These are phyloP conservation scores for Populus tremula DNA, from an alignment of 345 rosid genomes.

Conservation along the genomic window DNA sequence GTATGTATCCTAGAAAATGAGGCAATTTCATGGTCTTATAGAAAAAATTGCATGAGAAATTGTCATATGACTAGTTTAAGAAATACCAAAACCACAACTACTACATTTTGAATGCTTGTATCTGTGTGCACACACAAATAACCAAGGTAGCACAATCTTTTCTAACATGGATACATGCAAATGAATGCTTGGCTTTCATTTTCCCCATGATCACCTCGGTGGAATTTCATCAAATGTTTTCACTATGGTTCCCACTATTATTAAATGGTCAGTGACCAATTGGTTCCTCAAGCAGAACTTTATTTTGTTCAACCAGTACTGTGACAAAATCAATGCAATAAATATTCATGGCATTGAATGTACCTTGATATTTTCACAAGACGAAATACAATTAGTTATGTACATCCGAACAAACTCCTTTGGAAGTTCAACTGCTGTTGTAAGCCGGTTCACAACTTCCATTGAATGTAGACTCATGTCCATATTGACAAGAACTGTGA, in stretches of 20 bases:
- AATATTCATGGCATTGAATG: not conserved
- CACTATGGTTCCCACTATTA: not conserved
- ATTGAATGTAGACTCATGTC: conserved; percentile 96
- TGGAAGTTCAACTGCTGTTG: conserved; percentile 89
- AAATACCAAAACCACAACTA: not conserved
- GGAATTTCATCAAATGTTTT: not conserved
- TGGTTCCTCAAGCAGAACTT: not conserved
- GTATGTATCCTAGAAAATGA: not conserved
- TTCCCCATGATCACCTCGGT: not conserved
- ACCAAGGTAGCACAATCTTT: not conserved
- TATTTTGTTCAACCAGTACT: not conserved
- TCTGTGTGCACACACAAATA: not conserved
- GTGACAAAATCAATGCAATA: not conserved
- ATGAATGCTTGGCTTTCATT: not conserved
- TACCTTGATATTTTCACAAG: conserved; percentile 93
- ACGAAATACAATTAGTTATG: conserved; percentile 91
- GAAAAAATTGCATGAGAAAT: not conserved
- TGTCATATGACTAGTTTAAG: not conserved
- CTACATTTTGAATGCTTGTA: not conserved
- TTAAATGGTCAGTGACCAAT: not conserved
- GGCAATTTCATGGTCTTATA: not conserved
- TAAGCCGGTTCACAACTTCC: conserved; percentile 99
- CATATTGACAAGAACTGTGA: conserved; percentile 84
- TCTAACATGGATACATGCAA: not conserved
- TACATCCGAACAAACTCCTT: conserved; percentile 85